Conservation (phyloP, 306 rosid species). For the Rosa persica region DNA sequence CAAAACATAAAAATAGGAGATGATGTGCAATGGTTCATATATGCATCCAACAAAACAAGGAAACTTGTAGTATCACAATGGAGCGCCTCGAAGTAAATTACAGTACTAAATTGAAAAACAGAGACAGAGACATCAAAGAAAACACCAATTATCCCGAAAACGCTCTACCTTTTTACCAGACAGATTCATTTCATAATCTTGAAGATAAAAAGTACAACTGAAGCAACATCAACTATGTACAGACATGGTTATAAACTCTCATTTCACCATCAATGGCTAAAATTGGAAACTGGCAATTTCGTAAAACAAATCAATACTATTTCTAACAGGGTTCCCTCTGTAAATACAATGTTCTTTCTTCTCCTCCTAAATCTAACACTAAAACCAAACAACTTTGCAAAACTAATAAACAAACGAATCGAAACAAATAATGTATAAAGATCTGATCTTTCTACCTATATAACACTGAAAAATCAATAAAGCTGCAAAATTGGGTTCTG, state of each 20-base stretch:
- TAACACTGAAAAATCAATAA: slow-evolving; percentile 19
- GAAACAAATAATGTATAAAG: slow-evolving; percentile 21
- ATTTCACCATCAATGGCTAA: not conserved
- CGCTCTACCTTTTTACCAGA: not conserved
- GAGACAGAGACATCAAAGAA: not conserved
- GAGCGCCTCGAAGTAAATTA: not conserved
- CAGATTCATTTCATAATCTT: not conserved
- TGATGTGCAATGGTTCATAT: not conserved
- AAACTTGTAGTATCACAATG: not conserved
- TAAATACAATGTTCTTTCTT: slow-evolving; percentile 24
- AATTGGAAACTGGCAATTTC: not conserved
- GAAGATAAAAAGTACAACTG: not conserved
- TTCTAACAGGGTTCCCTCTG: slow-evolving; percentile 21
- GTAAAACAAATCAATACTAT: slow-evolving; percentile 14
- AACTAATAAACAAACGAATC: not conserved
- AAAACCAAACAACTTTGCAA: slow-evolving; percentile 5
- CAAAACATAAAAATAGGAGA: not conserved
- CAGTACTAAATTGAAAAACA: not conserved
- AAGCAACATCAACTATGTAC: not conserved
- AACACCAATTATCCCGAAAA: not conserved
- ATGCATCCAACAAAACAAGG: not conserved
- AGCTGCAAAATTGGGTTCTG: slow-evolving; percentile 41
- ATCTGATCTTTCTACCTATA: slow-evolving; percentile 42
- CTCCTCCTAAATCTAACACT: slow-evolving; percentile 26
- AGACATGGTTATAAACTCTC: not conserved